Evolutionary conservation across 2,329 filamentous ascomycete species (phyloP), one percentile per base, ranked within the genome.

Genomic region (Fusarium equiseti): DNA sequence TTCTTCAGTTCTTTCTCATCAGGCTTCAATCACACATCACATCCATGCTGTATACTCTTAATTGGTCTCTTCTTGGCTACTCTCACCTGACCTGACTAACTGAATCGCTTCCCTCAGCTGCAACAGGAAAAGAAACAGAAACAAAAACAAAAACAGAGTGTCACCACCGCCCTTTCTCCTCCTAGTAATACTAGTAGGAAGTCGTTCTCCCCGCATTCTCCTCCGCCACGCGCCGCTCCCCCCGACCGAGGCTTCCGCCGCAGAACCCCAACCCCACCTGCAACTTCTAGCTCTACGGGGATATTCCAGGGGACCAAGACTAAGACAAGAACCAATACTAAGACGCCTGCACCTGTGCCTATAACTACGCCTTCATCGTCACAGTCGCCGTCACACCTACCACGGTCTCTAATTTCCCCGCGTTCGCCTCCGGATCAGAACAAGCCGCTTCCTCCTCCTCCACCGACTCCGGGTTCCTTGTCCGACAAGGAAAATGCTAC

Each of bases 371-470:
- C 70, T 52, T 71, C 70, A 68, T 70, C 66, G 46, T 73, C 63
- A 63, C 64, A 71, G 38, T 75, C 73, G 56, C 71, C 71, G 57
- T 74, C 73, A 72, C 73, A 72, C 58, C 70, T 70, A 56, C 71
- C 59, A 55, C 61, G 70, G 65, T 51, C 73, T 56, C 72, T 73
- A 49, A 50, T 65, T 76, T 76, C 75, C 75, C 80, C 78, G 64
- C 79, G 80, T 70, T 81, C 81, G 51, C 79, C 81, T 53, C 72
- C 82, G 72, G 83, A 87, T 73, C 79, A 83, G 60, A 87, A 89
- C 77, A 89, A 89, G 78, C 87, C 87, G 49, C 80, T 89, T 53
- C 87, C 87, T 43, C 86, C 83, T 48, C 84, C 86, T 55, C 87
- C 74, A 32, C 87, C 67, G 78, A 81, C 43, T 71, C 82, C 85